Evolutionary conservation across 768 basidiomycete genomes (phyloP).

Genomic region (Mrakia gelida): DNA sequence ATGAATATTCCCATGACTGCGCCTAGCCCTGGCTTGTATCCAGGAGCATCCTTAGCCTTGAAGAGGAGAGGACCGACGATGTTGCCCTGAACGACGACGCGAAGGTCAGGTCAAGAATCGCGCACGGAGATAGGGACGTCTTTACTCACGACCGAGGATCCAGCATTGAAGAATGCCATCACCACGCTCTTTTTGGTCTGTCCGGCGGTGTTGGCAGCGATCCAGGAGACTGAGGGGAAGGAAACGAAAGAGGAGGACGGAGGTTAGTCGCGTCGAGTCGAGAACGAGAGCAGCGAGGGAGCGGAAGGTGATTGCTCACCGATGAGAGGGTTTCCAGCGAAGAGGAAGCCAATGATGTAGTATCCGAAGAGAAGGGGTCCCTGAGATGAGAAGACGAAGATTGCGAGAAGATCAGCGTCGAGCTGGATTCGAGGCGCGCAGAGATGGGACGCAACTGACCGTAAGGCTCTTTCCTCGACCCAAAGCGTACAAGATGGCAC

Average conservation of each 20-base stretch:
- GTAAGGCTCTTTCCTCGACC: neutral
- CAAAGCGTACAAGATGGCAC: neutral
- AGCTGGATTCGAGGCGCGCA: too few relatives aligned
- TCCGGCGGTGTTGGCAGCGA: constrained; percentile 19
- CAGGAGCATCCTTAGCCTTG: constrained; percentile 35
- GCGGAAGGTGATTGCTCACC: neutral
- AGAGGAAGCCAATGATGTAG: constrained; percentile 38
- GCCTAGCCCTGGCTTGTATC: constrained; percentile 48
- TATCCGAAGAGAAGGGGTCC: constrained; percentile 46
- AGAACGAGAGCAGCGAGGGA: constrained; percentile 36
- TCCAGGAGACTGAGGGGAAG: constrained; percentile 37
- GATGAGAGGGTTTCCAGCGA: neutral
- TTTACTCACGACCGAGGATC: too few relatives aligned
- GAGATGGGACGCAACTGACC: neutral
- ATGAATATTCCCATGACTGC: constrained; percentile 47
- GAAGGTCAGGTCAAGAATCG: too few relatives aligned
- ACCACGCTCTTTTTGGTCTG: neutral
- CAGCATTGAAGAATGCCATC: neutral
- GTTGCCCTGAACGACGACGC: too few relatives aligned
- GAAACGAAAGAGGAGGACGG: constrained; percentile 27
- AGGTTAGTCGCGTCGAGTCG: constrained; percentile 40
- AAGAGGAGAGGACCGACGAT: constrained; percentile 37
- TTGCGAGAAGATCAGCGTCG: neutral
- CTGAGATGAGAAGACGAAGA: constrained; percentile 32
- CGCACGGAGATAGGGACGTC: too few relatives aligned